Percentiles rank a stretch among this genome's conserved stretches.
Conservation (phyloP, 2,329 filamentous ascomycete species). For the Pseudopithomyces chartarum region DNA sequence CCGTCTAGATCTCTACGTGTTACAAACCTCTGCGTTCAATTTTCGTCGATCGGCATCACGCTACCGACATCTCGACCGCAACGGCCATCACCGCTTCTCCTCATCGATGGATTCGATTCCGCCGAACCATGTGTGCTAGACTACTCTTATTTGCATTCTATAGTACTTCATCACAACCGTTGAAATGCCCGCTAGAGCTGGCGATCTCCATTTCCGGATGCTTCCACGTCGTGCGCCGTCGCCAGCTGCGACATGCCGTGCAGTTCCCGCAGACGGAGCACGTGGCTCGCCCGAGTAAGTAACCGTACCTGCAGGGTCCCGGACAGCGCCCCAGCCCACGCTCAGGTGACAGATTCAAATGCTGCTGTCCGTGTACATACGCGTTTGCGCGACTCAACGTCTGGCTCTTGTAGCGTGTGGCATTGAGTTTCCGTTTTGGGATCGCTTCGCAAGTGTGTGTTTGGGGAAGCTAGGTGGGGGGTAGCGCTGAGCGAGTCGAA, state of each 20-base stretch:
- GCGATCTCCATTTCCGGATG: too few relatives aligned
- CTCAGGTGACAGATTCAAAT: not conserved
- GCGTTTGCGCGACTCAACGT: not conserved
- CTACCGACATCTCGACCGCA: not conserved
- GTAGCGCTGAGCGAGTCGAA: too few relatives aligned
- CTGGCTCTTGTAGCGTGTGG: not conserved
- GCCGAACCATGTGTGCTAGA: not conserved
- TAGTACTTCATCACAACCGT: not conserved
- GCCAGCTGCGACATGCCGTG: not conserved
- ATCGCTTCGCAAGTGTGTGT: too few relatives aligned
- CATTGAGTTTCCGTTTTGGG: not conserved
- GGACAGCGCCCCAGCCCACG: not conserved
- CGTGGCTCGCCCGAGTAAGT: constrained; percentile 7
- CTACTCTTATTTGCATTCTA: not conserved
- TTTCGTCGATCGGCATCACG: not conserved
- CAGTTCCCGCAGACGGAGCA: constrained; percentile 1
- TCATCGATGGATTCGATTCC: too few relatives aligned
- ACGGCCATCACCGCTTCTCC: too few relatives aligned
- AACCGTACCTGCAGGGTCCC: constrained; percentile 17
- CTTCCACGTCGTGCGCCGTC: not conserved
- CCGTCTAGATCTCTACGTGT: not conserved
- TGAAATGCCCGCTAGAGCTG: not conserved
- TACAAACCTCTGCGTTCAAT: constrained; percentile 3
- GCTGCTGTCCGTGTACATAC: not conserved
- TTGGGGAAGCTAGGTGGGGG: too few relatives aligned